Conservation (phyloP, 2,329 filamentous ascomycete genomes). For the Fusarium sp. region DNA sequence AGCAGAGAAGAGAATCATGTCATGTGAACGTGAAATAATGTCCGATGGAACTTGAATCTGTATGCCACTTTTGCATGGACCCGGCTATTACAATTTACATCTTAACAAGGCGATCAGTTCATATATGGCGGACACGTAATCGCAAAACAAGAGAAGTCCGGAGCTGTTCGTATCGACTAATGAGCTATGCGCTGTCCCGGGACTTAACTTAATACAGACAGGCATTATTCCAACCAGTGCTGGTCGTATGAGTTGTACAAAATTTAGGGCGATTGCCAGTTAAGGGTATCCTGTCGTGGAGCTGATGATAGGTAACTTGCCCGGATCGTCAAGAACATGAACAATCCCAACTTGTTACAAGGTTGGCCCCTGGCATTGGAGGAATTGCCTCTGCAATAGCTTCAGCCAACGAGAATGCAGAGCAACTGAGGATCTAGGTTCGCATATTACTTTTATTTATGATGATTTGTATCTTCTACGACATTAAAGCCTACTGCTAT, state of each 20-base stretch:
- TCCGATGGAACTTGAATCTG: neutral
- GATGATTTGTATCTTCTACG: neutral
- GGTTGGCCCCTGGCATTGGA: conserved; percentile 15
- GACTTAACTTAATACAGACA: conserved; percentile 14
- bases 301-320: neutral
- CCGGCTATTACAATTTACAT: neutral
- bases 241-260: conserved; percentile 22
- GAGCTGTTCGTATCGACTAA: conserved; percentile 18
- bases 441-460: conserved; percentile 16
- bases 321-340: conserved; percentile 15
- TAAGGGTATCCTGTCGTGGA: conserved; percentile 17
- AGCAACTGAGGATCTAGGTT: neutral
- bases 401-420: conserved; percentile 7
- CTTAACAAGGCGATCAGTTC: neutral
- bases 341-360: conserved; percentile 14
- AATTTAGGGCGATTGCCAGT: neutral
- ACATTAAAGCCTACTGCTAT: neutral
- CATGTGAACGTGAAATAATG: neutral
- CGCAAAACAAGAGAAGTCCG: conserved; percentile 12
- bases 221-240: conserved; percentile 13
- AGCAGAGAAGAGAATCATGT: neutral
- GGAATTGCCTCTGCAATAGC: conserved; percentile 5
- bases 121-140: conserved; percentile 24
- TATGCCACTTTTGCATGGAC: neutral
- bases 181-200: conserved; percentile 21